Evolutionary conservation across 2,329 filamentous ascomycete species (phyloP).

Genomic region (Microcyclospora pomicola): DNA sequence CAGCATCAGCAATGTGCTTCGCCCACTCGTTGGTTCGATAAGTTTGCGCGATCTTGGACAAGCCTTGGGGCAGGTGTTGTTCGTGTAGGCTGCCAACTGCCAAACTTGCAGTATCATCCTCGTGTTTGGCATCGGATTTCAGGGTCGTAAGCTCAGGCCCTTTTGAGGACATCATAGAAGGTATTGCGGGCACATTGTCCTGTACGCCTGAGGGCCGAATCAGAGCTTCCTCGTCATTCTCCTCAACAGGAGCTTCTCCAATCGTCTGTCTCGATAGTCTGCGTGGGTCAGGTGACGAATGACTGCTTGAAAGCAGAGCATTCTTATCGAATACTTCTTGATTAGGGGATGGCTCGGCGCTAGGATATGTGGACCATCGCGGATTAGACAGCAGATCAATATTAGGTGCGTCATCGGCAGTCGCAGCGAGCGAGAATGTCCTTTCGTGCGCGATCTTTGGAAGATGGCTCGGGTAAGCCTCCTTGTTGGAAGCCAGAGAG

Average conservation of each 20-base stretch:
- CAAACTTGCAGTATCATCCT: conserved; percentile 1
- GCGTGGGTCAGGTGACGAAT: too few species aligned
- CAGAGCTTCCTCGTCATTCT: conserved; percentile 12
- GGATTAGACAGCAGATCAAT: conserved; percentile 24
- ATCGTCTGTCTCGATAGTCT: not conserved
- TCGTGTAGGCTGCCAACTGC: conserved; percentile 35
- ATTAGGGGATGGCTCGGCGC: conserved; percentile 4
- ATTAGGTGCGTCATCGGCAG: conserved; percentile 45
- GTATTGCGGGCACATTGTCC: not conserved
- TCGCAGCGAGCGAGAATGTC: conserved; percentile 36
- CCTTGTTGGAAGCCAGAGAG: conserved; percentile 1
- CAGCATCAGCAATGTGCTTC: conserved; percentile 73
- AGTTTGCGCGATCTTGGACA: conserved; percentile 64
- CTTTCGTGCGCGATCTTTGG: conserved; percentile 26
- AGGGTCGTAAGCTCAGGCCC: not conserved
- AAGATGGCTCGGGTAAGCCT: conserved; percentile 11
- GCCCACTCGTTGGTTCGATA: conserved; percentile 95
- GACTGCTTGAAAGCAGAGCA: not conserved
- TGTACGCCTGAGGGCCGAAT: conserved; percentile 2
- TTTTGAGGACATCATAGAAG: not conserved
- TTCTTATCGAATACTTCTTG: not conserved
- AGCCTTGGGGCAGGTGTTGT: conserved; percentile 47
- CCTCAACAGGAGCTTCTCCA: conserved; percentile 8
- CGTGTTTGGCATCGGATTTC: conserved; percentile 3
- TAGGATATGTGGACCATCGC: too few species aligned